Evolutionary conservation across 2,329 filamentous ascomycete genomes (phyloP).

Genomic region (Penicillium sp.): DNA sequence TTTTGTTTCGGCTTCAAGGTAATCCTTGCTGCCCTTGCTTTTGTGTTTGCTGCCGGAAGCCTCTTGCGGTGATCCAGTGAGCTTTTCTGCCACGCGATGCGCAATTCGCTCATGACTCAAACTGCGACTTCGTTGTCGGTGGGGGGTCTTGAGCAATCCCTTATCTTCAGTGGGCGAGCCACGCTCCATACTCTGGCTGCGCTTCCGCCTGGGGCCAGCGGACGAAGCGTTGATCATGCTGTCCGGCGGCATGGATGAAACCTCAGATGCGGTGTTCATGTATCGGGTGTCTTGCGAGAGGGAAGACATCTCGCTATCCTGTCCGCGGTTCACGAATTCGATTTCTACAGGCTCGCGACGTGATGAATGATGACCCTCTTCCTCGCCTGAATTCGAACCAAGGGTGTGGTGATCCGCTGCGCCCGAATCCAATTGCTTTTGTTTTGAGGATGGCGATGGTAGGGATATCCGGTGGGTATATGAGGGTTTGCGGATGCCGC

Average conservation of each 20-base stretch:
- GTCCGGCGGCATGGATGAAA: slow-evolving; percentile 77
- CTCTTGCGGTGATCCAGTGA: slow-evolving; percentile 52
- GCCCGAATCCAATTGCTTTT: slow-evolving; percentile 33
- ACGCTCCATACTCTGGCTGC: slow-evolving; percentile 51
- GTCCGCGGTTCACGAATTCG: slow-evolving; percentile 69
- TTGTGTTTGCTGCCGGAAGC: slow-evolving; percentile 44
- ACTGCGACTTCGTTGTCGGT: slow-evolving; percentile 59
- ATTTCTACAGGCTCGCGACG: slow-evolving; percentile 76
- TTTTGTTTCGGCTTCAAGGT: slow-evolving; percentile 44
- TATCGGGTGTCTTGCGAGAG: slow-evolving; percentile 61
- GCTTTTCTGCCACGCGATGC: slow-evolving; percentile 67
- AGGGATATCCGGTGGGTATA: slow-evolving; percentile 68
- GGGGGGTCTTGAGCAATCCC: slow-evolving; percentile 58
- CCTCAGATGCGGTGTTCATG: slow-evolving; percentile 71
- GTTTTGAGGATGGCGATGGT: slow-evolving; percentile 39
- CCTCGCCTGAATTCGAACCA: slow-evolving; percentile 71
- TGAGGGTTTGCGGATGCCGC: slow-evolving; percentile 64
- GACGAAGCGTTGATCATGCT: slow-evolving; percentile 61
- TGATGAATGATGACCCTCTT: slow-evolving; percentile 72
- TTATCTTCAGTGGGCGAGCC: slow-evolving; percentile 34
- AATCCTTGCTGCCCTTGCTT: slow-evolving; percentile 46
- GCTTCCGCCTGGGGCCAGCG: slow-evolving; percentile 45
- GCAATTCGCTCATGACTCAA: slow-evolving; percentile 65
- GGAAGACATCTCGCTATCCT: slow-evolving; percentile 65
- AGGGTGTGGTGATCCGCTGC: slow-evolving; percentile 61